Evolutionary conservation across 1,284 basidiomycete species (phyloP), one percentile per base, ranked within the genome.

Genomic region (Moesziomyces sp.): DNA sequence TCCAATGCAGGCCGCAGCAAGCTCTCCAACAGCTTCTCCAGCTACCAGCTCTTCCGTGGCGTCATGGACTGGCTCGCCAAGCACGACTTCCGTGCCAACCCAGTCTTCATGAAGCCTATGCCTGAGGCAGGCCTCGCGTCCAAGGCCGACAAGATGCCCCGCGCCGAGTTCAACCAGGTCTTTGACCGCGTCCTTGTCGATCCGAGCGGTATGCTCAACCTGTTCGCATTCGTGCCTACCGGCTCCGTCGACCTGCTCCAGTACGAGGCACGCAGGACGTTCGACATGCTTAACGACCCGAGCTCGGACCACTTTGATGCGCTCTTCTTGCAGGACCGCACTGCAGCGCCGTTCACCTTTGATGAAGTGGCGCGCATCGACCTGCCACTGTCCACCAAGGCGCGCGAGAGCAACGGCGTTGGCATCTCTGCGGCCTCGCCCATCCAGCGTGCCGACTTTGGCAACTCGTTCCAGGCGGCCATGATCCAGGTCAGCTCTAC

Each of bases 11-110:
- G 81, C 80, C 58, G 84, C 66, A 81, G 73, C 72, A 84, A 81
- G 51, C 57, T 92, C 2, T 90, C 90, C 18, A 88, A 88, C 58
- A 91, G 92, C 1, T 84, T 94, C 77, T 93, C 92, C 74, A 92
- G 91, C 38, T 94, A 94, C 84, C 93, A 94, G 82, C 86, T 94
- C 35, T 93, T 94, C 85, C 89, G 91, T 65, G 92, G 91, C 49
- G 89, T 89, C 3, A 83, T 95, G 65, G 91, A 93, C 79, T 91
- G 93, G 80, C 83, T 94, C 23, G 77, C 79, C 19, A 89, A 89
- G 74, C 90, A 91, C 72, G 89, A 93, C 68, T 92, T 92, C 62
- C 84, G 83, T n/a, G 85, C 86, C 18, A 87, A 88, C 0, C 88
- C 89, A 0, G 86, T 90, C 0, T 93, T 91, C 74, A 87, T 92